Base-by-base conservation (phyloP, 2,329 filamentous ascomycete species). In the Paradendryphiella salina region DNA sequence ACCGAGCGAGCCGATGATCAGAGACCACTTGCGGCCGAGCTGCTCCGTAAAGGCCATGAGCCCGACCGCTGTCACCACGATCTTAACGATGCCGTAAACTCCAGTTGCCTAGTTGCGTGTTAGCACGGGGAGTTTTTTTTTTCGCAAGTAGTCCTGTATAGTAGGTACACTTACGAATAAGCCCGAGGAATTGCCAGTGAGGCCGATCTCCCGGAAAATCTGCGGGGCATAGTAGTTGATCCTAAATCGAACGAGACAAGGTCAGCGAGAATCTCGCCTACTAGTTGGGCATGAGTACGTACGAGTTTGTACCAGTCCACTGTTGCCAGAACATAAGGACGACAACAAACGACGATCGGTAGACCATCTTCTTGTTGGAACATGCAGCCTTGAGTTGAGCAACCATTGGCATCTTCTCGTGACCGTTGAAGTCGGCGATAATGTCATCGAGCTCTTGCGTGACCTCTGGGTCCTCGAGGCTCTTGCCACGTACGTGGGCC, bases 21-120 rank as follows among this genome's bases (percentile, higher is more conserved):
- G 65, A 11, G 67, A 73, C 73, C 73, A 77, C 60, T 77, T 78
- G 15, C 76, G 69, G 3, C 76, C 76, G 18, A 77, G 59, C 43
- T 77, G 75, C 54, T 78, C 76, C 3, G 76, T 77, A 18, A 75
- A 75, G 15, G 76, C 68, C 67, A 75, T 73, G n/a, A 78, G 63
- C 6, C 73, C 75, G 45, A 77, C 60, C 3, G 72, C 69, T 1
- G 75, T 78, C 14, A 75, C 66, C 14, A 76, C 72, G 9, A 78
- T 75, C 59, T 77, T 77, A 14, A 78, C 75, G 11, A 77, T 73
- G 6, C 76, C 76, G 52, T 78, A 78, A n/a, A 77, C 71, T 29
- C 50, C 50, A 34, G 50, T 52, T 17, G 50, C 50, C 51, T 54
- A 36, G 36, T 9, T 21, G 17, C 28, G 21, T n/a, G 28, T 54